Conservation (phyloP, 805 yeast species). For the Wickerhamomyces chambardii region DNA sequence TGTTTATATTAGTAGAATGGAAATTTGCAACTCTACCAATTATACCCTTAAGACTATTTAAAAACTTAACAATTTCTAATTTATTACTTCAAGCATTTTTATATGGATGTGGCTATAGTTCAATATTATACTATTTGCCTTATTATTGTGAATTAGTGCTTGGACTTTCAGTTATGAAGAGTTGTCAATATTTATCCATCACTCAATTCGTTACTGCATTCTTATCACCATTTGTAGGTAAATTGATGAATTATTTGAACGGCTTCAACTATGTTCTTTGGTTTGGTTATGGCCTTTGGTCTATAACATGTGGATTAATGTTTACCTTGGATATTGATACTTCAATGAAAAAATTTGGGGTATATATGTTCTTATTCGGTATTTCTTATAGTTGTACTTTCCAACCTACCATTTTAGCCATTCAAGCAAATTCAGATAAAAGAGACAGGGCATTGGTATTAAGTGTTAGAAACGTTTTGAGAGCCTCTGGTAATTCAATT, state of each 20-base stretch:
- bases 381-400: constrained; percentile 19
- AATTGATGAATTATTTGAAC: constrained; percentile 19
- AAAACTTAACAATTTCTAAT: constrained; percentile 21
- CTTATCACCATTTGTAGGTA: constrained; percentile 34
- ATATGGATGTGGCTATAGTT: constrained; percentile 36
- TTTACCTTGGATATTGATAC: constrained; percentile 23
- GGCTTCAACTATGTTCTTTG: constrained; percentile 5
- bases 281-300: constrained; percentile 8
- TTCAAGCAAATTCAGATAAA: constrained; percentile 40
- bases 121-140: constrained; percentile 37
- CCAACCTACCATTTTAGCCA: constrained; percentile 27
- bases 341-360: constrained; percentile 22
- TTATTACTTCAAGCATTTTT: constrained; percentile 29
- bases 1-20: constrained; percentile 39
- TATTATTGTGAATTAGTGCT: constrained; percentile 19
- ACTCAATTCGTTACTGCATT: constrained; percentile 32
- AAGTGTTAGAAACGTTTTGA: constrained; percentile 43
- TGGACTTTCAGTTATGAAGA: constrained; percentile 12
- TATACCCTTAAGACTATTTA: constrained; percentile 38
- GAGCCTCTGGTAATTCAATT: constrained; percentile 58
- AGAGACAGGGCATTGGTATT: constrained; percentile 52
- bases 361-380: constrained; percentile 26
- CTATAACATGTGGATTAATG: constrained; percentile 26
- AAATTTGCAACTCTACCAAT: constrained; percentile 33
- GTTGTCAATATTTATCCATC: constrained; percentile 31